Evolutionary conservation across 2,329 filamentous ascomycete species (phyloP), one percentile per base, ranked within the genome.

Genomic region (Arthroderma sp.): DNA sequence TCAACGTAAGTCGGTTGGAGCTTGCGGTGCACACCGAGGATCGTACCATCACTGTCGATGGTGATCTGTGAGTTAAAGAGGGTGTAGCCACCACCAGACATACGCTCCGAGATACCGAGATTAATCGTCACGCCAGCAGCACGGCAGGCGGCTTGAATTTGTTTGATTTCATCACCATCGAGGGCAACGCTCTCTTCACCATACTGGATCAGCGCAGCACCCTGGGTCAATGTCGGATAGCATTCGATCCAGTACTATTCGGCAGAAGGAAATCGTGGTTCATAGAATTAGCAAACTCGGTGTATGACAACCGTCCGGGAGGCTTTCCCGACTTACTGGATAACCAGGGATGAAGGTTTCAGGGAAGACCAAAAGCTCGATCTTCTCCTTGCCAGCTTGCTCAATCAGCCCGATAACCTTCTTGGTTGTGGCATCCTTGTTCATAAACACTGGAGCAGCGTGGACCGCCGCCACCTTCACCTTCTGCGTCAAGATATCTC

Each of bases 341-440:
- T 60, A 64, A 5, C 60, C 60, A 6, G 60, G 61, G 7, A 64
- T 53, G 45, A 63, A 64, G 1, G 58, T 59, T 46, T 63, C 61
- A 3, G 61, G 59, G 39, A 62, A 64, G 3, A 61, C 59, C 4
- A 63, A 52, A 11, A 64, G 50, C 43, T 56, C 57, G 50, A 63
- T 48, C 5, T 55, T 51, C 15, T 57, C 50, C 15, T 48, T 42
- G 7, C 52, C 58, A 39, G 60, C 60, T 45, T 62, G 53, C 46
- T 62, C 56, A 36, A 64, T 61, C 34, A 64, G 50, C 5, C 44
- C 37, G 10, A 62, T 42, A 10, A 58, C 58, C 43, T 63, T 63
- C 38, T 51, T 53, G 38, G 58, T 58, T 2, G 60, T 63, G 3
- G 56, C 58, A 1, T 48, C 51, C 45, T 63, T 64, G 53, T 64